A percentile compares a stretch with the other conserved stretches of the same genome.
These are phyloP conservation scores for Teratosphaeria destructans DNA, from an alignment of 2,329 filamentous ascomycete species.

Conservation along the genomic window DNA sequence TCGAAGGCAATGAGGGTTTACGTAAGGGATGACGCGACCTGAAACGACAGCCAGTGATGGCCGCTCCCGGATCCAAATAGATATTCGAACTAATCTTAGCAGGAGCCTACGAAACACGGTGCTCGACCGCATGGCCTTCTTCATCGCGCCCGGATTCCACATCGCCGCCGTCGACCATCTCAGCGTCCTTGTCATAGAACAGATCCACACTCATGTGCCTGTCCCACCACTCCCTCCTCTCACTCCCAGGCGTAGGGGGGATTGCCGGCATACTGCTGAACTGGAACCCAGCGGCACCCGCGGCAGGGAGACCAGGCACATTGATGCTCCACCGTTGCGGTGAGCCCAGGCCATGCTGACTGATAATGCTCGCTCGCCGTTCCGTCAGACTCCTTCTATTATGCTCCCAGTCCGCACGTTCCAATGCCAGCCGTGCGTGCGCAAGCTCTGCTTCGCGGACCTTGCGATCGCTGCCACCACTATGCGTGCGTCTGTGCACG, in stretches of 20 bases:
- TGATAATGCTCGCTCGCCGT: conserved; percentile 4
- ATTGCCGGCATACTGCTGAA: neutral
- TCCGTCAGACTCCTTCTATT: conserved; percentile 13
- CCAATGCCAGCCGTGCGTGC: conserved; percentile 28
- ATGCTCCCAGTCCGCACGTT: conserved; percentile 23
- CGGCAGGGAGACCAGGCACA: neutral
- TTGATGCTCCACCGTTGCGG: neutral
- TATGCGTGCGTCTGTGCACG: conserved; percentile 18
- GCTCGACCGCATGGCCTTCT: neutral
- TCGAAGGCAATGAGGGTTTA: no score
- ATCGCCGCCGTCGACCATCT: neutral
- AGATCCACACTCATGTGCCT: neutral
- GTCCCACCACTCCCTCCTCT: conserved; percentile 1
- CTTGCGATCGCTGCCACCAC: conserved; percentile 22
- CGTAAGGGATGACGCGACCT: no score
- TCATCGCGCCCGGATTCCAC: neutral
- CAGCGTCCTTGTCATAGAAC: neutral
- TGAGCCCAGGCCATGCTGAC: neutral
- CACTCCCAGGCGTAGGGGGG: neutral
- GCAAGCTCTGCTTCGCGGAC: conserved; percentile 27
- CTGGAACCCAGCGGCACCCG: neutral
- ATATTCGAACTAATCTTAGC: neutral
- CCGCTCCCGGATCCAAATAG: no score
- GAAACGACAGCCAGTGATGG: no score
- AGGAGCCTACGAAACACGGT: neutral